Percentiles rank a stretch among this genome's conserved stretches.
These are phyloP conservation scores for Pleomassaria siparia DNA, from an alignment of 2,329 filamentous ascomycete species.

Conservation along the genomic window DNA sequence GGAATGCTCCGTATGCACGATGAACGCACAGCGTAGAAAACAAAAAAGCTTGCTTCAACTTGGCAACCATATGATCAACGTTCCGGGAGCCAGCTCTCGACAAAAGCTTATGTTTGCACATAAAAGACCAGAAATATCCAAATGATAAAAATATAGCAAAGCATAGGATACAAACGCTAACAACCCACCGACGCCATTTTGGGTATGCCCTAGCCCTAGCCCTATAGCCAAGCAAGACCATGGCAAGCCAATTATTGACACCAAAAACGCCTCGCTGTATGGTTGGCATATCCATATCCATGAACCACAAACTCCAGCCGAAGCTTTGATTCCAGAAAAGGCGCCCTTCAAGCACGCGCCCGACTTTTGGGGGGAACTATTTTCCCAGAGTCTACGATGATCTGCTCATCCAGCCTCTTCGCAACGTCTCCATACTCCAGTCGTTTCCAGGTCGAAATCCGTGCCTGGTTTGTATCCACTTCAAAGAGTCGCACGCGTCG, in stretches of 20 bases:
- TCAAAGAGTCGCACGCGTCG: conserved; percentile 87
- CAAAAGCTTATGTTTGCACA: no score
- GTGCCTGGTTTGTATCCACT: conserved; percentile 85
- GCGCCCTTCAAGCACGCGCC: not conserved
- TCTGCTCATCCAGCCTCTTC: conserved; percentile 59
- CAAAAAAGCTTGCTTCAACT: not conserved
- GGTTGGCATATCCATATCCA: conserved; percentile 3
- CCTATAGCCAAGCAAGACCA: not conserved
- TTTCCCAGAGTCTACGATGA: conserved; percentile 61
- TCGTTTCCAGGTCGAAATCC: conserved; percentile 90
- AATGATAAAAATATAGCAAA: not conserved
- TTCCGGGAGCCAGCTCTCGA: not conserved
- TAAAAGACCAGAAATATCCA: not conserved
- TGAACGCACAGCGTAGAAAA: not conserved
- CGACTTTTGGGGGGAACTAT: conserved; percentile 33
- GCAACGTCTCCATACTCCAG: conserved; percentile 66
- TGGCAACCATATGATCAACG: not conserved
- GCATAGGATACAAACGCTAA: not conserved
- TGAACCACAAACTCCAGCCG: not conserved
- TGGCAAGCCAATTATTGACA: not conserved
- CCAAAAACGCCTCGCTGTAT: conserved; percentile 8
- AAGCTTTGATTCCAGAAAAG: not conserved
- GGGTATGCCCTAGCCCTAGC: not conserved
- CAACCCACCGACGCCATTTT: not conserved
- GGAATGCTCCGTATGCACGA: not conserved